Evolutionary conservation across 2,329 filamentous ascomycete species (phyloP), one percentile per base, ranked within the genome.

Genomic region (Clonostachys chloroleuca): DNA sequence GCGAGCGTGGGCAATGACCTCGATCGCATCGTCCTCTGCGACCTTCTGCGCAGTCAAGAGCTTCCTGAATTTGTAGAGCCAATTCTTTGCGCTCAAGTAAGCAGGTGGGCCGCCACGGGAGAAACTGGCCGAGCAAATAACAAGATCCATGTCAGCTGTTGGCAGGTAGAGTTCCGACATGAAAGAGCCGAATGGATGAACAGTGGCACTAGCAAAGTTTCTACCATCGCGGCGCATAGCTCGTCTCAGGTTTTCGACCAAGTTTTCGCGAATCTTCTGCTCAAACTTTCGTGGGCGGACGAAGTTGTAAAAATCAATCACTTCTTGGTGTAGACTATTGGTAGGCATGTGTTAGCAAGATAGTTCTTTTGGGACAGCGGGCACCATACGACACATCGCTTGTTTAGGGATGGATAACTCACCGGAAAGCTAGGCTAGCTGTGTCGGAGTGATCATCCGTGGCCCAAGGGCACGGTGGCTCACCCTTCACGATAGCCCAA

Each of bases 101-200:
- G 69, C 70, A 49, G 78, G 62, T 9, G 69, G 59, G 3, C 78
- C 79, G 5, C 75, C 72, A 9, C 70, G 62, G 52, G 83, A 72
- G 53, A 81, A 90, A 24, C 73, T 70, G 4, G 62, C 59, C 1
- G 79, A 83, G 44, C 92, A 80, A 45, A 94, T 78, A 4, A 96
- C 94, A 43, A 99, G 74, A 62, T 99, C 94, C 84, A 99, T 95
- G 61, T 99, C 94, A 14, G 89, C 90, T 2, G 87, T 82, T 1
- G 80, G 80, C 3, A 83, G 68, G 55, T 83, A 83, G 8, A 90
- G 72, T 1, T 88, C 90, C 4, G 90, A 90, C 55, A 90, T 92
- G 66, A 92, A 99, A 0, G 94, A 97, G n/a, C 94, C 94, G 62
- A 99, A 99, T 10, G 86, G 77, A 34, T 79, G 73, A 8, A 96